phyloP scores from a whole-genome alignment of 495 filamentous ascomycete genomes.

The Lineolata rhizophorae region DNA sequence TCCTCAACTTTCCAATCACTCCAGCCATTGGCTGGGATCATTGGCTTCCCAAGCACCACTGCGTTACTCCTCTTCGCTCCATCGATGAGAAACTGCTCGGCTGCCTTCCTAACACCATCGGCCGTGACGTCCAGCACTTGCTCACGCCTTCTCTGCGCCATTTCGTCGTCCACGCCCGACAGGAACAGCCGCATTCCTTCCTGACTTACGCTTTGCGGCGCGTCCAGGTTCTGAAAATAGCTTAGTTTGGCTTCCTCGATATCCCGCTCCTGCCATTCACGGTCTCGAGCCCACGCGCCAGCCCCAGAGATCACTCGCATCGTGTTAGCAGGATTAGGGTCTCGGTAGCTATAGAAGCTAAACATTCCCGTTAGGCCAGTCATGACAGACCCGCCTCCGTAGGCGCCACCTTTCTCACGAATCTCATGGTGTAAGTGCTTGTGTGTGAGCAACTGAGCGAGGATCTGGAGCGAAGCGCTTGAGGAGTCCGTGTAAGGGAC shows the following conservation, averaged over 20 bases:
- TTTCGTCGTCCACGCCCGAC: slow-evolving; percentile 64
- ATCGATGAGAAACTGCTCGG: slow-evolving; percentile 62
- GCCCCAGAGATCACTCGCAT: slow-evolving; percentile 66
- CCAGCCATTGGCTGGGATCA: slow-evolving; percentile 38
- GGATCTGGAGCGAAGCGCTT: slow-evolving; percentile 60
- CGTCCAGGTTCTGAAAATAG: slow-evolving; percentile 91
- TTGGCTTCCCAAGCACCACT: slow-evolving; percentile 68
- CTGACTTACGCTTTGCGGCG: slow-evolving; percentile 64
- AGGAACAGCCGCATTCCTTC: slow-evolving; percentile 76
- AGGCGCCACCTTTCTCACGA: slow-evolving; percentile 91
- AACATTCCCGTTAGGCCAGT: slow-evolving; percentile 63
- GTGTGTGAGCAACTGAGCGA: slow-evolving; percentile 88
- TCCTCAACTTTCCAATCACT: slow-evolving; percentile 26
- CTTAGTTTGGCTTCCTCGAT: slow-evolving; percentile 90
- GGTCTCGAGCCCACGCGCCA: slow-evolving; percentile 65
- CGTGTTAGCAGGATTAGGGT: slow-evolving; percentile 85
- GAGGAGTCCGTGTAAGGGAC: slow-evolving; percentile 61
- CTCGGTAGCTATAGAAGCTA: slow-evolving; percentile 87
- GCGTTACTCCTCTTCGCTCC: slow-evolving; percentile 33
- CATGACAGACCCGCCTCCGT: slow-evolving; percentile 77
- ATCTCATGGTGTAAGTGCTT: slow-evolving; percentile 96
- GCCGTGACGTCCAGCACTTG: slow-evolving; percentile 71
- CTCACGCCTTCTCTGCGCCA: slow-evolving; percentile 72
- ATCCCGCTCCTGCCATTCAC: slow-evolving; percentile 66
- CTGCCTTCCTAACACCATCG: slow-evolving; percentile 57